Conservation (phyloP, 1,284 basidiomycete species). For the Moesziomyces parantarcticus region DNA sequence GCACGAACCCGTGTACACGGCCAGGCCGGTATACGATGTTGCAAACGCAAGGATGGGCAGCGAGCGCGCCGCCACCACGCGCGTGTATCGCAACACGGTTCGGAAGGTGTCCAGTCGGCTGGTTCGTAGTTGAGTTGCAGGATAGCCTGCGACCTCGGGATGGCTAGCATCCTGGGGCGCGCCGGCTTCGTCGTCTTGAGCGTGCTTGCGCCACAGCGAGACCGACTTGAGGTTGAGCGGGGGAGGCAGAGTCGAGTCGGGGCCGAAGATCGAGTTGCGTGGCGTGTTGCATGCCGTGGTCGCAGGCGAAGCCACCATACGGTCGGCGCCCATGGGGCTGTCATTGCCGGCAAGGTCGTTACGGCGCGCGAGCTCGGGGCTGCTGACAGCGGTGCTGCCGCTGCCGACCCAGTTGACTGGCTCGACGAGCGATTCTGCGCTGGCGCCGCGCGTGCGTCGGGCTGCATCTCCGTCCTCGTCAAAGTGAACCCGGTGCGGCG, state of each 20-base stretch:
- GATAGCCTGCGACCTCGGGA: background rate
- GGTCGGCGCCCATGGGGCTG: background rate
- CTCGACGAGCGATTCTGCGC: slow-evolving; percentile 27
- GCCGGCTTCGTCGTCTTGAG: background rate
- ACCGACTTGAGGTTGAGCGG: slow-evolving; percentile 24
- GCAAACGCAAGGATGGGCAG: slow-evolving; percentile 78
- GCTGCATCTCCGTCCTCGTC: slow-evolving; percentile 7
- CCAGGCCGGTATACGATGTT: slow-evolving; percentile 77
- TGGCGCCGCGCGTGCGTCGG: slow-evolving; percentile 8
- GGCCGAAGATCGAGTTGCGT: slow-evolving; percentile 32
- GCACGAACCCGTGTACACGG: slow-evolving; percentile 84
- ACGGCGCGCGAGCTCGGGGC: slow-evolving; percentile 1
- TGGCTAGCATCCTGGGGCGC: slow-evolving; percentile 1
- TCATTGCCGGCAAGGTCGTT: background rate
- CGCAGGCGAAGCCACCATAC: slow-evolving; percentile 36
- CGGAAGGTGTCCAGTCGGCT: slow-evolving; percentile 17
- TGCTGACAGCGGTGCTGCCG: slow-evolving; percentile 30
- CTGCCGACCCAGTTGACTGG: slow-evolving; percentile 36
- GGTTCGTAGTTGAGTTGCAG: slow-evolving; percentile 7
- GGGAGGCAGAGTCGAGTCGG: slow-evolving; percentile 7
- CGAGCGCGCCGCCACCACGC: slow-evolving; percentile 71
- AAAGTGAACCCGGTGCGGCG: slow-evolving; percentile 48
- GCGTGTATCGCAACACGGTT: slow-evolving; percentile 32
- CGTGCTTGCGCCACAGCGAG: slow-evolving; percentile 30
- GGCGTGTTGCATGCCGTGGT: slow-evolving; percentile 52